Evolutionary conservation across 352 stramenopile species (phyloP).

Genomic region (Globisporangium middletonii): DNA sequence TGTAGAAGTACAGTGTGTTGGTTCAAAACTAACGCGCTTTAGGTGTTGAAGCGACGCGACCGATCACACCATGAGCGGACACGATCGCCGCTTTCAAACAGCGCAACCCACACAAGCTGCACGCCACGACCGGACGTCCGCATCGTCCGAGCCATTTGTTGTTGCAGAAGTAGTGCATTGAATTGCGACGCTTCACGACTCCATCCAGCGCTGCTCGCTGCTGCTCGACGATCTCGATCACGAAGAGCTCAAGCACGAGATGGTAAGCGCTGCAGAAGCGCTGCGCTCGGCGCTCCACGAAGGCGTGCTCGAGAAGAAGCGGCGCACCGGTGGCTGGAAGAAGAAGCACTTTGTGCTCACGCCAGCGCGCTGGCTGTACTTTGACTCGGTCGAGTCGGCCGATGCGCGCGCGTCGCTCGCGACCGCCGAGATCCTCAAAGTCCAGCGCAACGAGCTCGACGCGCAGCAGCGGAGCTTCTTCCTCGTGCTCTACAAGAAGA

Average conservation of each 20-base stretch:
- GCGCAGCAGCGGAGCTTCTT: conserved; percentile 37
- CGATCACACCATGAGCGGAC: too few species aligned
- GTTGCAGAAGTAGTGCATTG: too few species aligned
- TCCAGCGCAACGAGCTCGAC: conserved; percentile 38
- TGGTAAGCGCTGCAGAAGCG: conserved; percentile 67
- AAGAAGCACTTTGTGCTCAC: conserved; percentile 78
- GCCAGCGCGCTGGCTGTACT: conserved; percentile 55
- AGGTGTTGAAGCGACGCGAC: neutral
- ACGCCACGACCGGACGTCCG: too few species aligned
- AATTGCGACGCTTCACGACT: neutral
- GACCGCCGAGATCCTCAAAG: conserved; percentile 61
- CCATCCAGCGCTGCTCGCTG: neutral
- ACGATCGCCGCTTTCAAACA: too few species aligned
- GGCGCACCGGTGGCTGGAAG: conserved; percentile 71
- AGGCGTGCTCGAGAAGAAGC: conserved; percentile 57
- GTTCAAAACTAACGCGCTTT: too few species aligned
- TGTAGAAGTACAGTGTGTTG: too few species aligned
- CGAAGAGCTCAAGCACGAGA: conserved; percentile 4
- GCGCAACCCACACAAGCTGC: too few species aligned
- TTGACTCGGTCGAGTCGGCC: conserved; percentile 47
- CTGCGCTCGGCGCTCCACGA: conserved; percentile 47
- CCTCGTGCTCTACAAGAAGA: conserved; percentile 68
- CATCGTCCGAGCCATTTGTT: too few species aligned
- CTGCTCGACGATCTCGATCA: too few species aligned
- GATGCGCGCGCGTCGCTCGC: conserved; percentile 35